Conservation (phyloP, 2,329 filamentous ascomycete genomes). For the Fusarium sp. region DNA sequence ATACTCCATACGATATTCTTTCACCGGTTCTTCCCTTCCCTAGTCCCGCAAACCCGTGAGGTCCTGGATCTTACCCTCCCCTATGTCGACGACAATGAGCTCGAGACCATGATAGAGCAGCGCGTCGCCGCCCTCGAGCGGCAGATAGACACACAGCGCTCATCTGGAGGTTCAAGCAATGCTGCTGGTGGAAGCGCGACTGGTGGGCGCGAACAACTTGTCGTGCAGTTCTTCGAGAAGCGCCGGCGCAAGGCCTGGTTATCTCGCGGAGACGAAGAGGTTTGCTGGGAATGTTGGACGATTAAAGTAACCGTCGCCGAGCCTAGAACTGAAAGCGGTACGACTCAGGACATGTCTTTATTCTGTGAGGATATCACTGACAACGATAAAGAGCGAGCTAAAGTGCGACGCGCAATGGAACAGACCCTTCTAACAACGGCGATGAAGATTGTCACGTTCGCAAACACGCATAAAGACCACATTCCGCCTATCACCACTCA, state of each 20-base stretch:
- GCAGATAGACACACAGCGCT: conserved; percentile 73
- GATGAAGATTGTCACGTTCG: conserved; percentile 88
- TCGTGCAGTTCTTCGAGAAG: conserved; percentile 95
- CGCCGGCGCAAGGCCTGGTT: conserved; percentile 83
- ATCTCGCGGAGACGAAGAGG: conserved; percentile 86
- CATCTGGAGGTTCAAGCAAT: conserved; percentile 43
- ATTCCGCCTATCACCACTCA: conserved; percentile 97
- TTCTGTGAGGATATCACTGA: not conserved
- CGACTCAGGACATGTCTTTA: conserved; percentile 43
- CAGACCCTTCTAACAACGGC: conserved; percentile 87
- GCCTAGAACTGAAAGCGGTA: conserved; percentile 88
- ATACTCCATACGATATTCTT: conserved; percentile 99
- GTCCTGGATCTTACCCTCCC: conserved; percentile 91
- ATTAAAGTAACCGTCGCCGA: conserved; percentile 93
- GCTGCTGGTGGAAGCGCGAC: conserved; percentile 31
- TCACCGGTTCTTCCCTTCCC: conserved; percentile 93
- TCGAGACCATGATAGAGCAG: conserved; percentile 93
- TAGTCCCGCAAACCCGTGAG: conserved; percentile 85
- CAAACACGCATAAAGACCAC: conserved; percentile 91
- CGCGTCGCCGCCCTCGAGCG: conserved; percentile 82
- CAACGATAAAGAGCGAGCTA: conserved; percentile 74
- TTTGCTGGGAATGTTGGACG: conserved; percentile 97
- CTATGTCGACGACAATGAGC: conserved; percentile 87
- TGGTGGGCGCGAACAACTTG: conserved; percentile 80
- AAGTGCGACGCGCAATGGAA: conserved; percentile 91